phyloP scores from a whole-genome alignment of 768 basidiomycete genomes.

The Fistulinella prunicolor region DNA sequence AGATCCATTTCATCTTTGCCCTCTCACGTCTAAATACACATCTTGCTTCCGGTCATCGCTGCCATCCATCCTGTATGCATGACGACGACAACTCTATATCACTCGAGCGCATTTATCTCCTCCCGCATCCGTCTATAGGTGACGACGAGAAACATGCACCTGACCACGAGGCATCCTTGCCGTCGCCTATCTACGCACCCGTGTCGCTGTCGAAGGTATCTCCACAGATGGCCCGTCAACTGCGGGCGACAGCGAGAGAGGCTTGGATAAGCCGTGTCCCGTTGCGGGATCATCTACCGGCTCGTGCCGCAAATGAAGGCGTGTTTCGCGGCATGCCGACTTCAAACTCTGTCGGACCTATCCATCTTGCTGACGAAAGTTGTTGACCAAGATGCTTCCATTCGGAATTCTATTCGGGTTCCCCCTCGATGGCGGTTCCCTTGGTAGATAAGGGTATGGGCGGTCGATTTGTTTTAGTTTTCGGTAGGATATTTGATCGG shows the following conservation, averaged over 20 bases:
- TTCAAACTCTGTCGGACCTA: constrained; percentile 16
- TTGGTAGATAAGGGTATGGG: background rate
- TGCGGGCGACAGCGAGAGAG: constrained; percentile 57
- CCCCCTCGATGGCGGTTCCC: background rate
- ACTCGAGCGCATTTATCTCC: constrained; percentile 62
- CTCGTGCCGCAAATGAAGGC: constrained; percentile 4
- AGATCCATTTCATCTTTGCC: constrained; percentile 78
- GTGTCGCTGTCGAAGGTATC: constrained; percentile 57
- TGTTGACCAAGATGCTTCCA: constrained; percentile 1
- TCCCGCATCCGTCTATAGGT: constrained; percentile 36
- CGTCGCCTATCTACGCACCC: constrained; percentile 59
- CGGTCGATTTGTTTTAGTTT: no score
- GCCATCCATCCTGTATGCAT: constrained; percentile 7
- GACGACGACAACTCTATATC: constrained; percentile 26
- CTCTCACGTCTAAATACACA: constrained; percentile 63
- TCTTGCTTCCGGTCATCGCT: constrained; percentile 43
- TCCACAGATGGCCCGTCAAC: constrained; percentile 44
- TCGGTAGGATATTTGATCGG: background rate
- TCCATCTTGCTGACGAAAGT: constrained; percentile 15
- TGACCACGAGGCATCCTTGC: constrained; percentile 1
- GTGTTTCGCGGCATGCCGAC: background rate
- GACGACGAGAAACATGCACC: constrained; percentile 5
- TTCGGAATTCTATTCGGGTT: background rate
- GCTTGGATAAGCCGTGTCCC: constrained; percentile 52
- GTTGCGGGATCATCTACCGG: background rate